Base-by-base conservation (phyloP, 2,329 filamentous ascomycete species). In the Diaporthe eres region DNA sequence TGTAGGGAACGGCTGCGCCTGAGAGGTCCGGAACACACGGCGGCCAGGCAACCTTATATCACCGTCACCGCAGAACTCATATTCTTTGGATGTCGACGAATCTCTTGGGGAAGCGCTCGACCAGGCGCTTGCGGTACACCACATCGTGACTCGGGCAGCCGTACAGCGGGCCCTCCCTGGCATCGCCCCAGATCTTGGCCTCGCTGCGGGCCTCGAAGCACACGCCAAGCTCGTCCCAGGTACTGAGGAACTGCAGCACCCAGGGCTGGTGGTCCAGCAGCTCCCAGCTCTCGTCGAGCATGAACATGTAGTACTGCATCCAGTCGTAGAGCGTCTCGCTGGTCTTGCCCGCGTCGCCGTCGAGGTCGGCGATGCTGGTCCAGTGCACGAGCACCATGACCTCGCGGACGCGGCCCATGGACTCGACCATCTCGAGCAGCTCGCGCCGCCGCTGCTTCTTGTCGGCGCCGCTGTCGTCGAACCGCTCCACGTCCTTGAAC, bases 371-470 rank as follows among this genome's bases (percentile, higher is more conserved):
- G 31, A 77, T 77, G 76, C 76, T 77, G 37, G 76, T 77, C 76
- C 76, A 77, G 74, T 77, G 76, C 22, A 75, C 76, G 60, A 77
- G 74, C 12, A 75, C 71, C 70, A 77, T 75, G 55, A 77, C 76
- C 71, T 77, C 76, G 60, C 76, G 74, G 70, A 77, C 74, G 55
- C 39, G 57, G 63, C 76, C 42, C 76, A 75, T 75, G 44, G 42
- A 73, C 76, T 77, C 76, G 49, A 77, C 71, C 76, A 77, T 73
- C 74, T 77, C 76, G 13, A 77, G 71, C 55, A 77, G 74, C 63
- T 77, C 76, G 34, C 74, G 74, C 49, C 74, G 74, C 39, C 76
- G 76, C 76, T 75, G 76, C 76, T 75, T 77, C 74, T 77, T 77
- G 51, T 73, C 76, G 25, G 74, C 74, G 39, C 60, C 74, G 70